Conservation (phyloP, 1,284 basidiomycete genomes). For the Ustilago vetiveriae region DNA sequence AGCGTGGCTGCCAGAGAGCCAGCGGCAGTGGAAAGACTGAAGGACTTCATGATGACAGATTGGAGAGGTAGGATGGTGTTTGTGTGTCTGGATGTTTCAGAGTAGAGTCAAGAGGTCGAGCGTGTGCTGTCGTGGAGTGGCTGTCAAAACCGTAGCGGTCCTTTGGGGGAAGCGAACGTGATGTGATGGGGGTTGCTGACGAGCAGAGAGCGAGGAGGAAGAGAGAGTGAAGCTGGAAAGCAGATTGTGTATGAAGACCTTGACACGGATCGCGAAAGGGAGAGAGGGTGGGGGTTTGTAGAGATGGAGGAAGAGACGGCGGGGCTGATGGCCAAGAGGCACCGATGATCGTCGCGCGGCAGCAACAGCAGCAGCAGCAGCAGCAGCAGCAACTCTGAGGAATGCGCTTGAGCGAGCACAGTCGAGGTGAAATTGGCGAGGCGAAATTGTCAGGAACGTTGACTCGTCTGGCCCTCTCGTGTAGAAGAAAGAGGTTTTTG, state of each 20-base stretch:
- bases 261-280: slow-evolving; percentile 9
- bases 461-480: too few species aligned
- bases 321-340: slow-evolving; percentile 4
- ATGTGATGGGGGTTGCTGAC: neutral
- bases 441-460: too few species aligned
- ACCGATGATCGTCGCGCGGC: neutral
- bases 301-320: slow-evolving; percentile 9
- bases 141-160: too few species aligned
- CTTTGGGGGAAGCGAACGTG: slow-evolving; percentile 3
- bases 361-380: neutral
- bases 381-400: neutral
- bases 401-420: neutral
- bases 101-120: too few species aligned
- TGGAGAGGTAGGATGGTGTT: too few species aligned
- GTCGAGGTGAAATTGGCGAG: too few species aligned
- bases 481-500: slow-evolving; percentile 4
- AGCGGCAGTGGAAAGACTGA: slow-evolving; percentile 20
- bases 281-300: neutral
- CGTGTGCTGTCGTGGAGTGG: too few species aligned
- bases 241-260: neutral
- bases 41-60: slow-evolving; percentile 37
- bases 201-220: slow-evolving; percentile 7
- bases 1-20: slow-evolving; percentile 31
- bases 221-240: neutral
- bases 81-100: too few species aligned